Percentiles rank a stretch among this genome's conserved stretches.
phyloP scores from a whole-genome alignment of 768 basidiomycete species.

The Phlegmacium glaucopus region DNA sequence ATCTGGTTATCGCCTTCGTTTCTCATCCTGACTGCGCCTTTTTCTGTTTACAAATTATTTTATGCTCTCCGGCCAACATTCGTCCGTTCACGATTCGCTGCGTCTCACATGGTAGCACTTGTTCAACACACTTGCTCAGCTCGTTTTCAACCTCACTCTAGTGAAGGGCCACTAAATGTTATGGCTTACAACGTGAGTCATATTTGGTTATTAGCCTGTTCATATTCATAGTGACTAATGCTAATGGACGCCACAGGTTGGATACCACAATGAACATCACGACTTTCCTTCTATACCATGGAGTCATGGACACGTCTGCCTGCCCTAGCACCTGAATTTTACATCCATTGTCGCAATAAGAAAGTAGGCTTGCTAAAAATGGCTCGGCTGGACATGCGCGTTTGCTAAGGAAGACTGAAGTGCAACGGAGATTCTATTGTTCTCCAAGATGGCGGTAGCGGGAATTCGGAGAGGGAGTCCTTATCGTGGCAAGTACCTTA shows the following conservation, averaged over 20 bases:
- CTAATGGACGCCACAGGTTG: constrained; percentile 55
- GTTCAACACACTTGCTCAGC: constrained; percentile 67
- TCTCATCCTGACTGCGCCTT: neutral
- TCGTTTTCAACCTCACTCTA: constrained; percentile 70
- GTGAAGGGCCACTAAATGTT: constrained; percentile 82
- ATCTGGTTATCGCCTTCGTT: constrained; percentile 23
- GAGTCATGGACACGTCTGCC: constrained; percentile 96
- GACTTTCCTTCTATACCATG: constrained; percentile 95
- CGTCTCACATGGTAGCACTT: constrained; percentile 80
- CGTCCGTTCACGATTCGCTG: constrained; percentile 83
- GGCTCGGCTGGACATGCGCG: constrained; percentile 4
- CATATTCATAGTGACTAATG: constrained; percentile 4
- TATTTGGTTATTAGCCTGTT: neutral
- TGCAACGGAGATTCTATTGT: neutral
- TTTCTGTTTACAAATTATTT: constrained; percentile 67
- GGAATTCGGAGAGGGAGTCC: constrained; percentile 11
- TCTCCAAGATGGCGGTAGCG: neutral
- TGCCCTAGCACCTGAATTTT: constrained; percentile 86
- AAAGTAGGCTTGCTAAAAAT: constrained; percentile 67
- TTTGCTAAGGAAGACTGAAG: neutral
- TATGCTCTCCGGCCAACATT: constrained; percentile 96
- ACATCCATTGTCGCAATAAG: constrained; percentile 81
- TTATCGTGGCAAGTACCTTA: too few relatives aligned
- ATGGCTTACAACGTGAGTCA: constrained; percentile 87
- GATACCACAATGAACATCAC: constrained; percentile 99